A percentile compares a stretch with the other conserved stretches of the same genome.
Conservation (phyloP, 78 protist species). For the Dictyostelium purpureum region DNA sequence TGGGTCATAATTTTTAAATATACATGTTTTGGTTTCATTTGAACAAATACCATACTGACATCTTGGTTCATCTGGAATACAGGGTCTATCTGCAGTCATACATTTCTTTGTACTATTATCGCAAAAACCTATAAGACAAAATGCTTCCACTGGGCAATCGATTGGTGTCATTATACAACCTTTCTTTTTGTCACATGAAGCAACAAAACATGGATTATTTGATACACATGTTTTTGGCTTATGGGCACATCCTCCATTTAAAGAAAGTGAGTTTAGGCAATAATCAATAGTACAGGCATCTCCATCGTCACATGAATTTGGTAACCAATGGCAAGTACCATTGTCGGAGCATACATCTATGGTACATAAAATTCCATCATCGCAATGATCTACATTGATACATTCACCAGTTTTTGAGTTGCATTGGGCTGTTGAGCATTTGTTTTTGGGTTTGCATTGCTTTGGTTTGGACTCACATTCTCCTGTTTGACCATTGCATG, state of each 20-base stretch:
- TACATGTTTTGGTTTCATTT: conserved; percentile 10
- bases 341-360: conserved; percentile 33
- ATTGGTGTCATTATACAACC: conserved; percentile 14
- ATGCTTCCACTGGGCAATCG: background rate
- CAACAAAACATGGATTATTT: background rate
- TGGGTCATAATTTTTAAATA: background rate
- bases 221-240: background rate
- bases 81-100: background rate
- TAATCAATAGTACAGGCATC: conserved; percentile 19
- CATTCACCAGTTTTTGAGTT: background rate
- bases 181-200: background rate
- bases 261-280: background rate
- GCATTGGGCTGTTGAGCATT: conserved; percentile 12
- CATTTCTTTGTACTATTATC: background rate
- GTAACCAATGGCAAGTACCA: background rate
- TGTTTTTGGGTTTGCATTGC: background rate
- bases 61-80: conserved; percentile 21
- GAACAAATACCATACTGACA: conserved; percentile 65
- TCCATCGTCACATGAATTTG: conserved; percentile 22
- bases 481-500: background rate
- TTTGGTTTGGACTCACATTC: background rate
- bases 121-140: background rate
- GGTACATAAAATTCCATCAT: conserved; percentile 49
- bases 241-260: conserved; percentile 21
- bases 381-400: conserved; percentile 1